phyloP scores from a whole-genome alignment of 345 rosid species.

The Carallia brachiata region DNA sequence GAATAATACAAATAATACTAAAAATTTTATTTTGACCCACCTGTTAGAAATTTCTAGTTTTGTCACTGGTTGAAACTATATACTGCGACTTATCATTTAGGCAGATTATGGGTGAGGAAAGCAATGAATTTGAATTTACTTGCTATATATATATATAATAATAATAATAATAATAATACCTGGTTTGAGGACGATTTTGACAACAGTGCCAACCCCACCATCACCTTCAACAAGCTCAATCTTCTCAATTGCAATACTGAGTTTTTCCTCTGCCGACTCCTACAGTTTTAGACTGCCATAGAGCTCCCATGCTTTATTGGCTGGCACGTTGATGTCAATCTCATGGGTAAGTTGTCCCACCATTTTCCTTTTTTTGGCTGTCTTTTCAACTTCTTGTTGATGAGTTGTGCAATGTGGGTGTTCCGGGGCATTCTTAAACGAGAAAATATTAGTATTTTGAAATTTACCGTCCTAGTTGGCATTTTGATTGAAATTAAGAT shows the following conservation, averaged over 20 bases:
- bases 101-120: no score
- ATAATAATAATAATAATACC: slow-evolving; percentile 1
- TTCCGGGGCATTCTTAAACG: no score
- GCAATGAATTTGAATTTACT: no score
- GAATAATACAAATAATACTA: no score
- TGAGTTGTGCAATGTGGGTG: no score
- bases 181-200: slow-evolving; percentile 11
- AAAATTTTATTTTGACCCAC: no score
- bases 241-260: neutral
- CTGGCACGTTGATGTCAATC: slow-evolving; percentile 11
- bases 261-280: slow-evolving; percentile 4
- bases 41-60: no score
- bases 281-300: slow-evolving; percentile 11
- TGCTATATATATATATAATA: neutral
- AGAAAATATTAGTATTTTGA: no score
- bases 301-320: slow-evolving; percentile 21
- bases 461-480: fast-evolving
- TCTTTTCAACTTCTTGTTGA: no score
- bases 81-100: no score
- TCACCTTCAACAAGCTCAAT: slow-evolving; percentile 27
- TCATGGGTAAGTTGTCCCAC: slow-evolving; percentile 11
- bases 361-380: neutral
- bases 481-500: no score
- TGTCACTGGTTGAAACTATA: no score
- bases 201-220: slow-evolving; percentile 22